Evolutionary conservation across 805 yeast genomes (phyloP), one percentile per base, ranked within the genome.

Genomic region (Wickerhamiella sorbophila): DNA sequence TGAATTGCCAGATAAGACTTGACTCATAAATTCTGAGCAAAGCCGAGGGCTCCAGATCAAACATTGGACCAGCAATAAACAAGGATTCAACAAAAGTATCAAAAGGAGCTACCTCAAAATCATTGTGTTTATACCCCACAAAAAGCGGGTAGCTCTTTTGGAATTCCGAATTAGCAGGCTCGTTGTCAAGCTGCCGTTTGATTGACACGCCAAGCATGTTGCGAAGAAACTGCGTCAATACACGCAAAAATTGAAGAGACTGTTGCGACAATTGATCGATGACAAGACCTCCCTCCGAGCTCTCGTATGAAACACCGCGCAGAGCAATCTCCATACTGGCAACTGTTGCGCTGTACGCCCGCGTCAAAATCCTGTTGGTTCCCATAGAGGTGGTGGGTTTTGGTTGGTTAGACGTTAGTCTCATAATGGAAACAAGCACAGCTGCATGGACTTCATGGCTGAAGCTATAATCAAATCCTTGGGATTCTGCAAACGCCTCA

Each of bases 221-320:
- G 16, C 33, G 39, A 4, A 47, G 16, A 31, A 47, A 50, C 33
- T 48, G 48, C 27, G 50, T 45, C 26, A 50, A 36, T 1, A 46
- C 48, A 1, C 56, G 48, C 36, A 52, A 26, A 31, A 50, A 44
- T 37, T 52, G 52, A 10, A 45, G 33, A 3, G 44, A 41, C 5
- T 51, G 42, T 2, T 42, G 26, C 9, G 49, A 42, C 19, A 52
- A 45, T 48, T 78, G 85, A 33, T 67, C 65, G 2, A 75, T 60
- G 0, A 80, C 53, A 10, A 75, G 48, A 0, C 69, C 69, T 1
- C 67, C 67, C n/a, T 54, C 45, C 4, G 55, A 48, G 18, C 51
- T 39, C 1, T 48, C 22, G 35, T 48, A 47, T 18, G 40, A 10
- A n/a, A 27, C 36, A 14, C 56, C 56, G 0, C 56, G 47, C 31